Evolutionary conservation across 1,284 basidiomycete genomes (phyloP).

Genomic region (Microstroma glucosiphilum): DNA sequence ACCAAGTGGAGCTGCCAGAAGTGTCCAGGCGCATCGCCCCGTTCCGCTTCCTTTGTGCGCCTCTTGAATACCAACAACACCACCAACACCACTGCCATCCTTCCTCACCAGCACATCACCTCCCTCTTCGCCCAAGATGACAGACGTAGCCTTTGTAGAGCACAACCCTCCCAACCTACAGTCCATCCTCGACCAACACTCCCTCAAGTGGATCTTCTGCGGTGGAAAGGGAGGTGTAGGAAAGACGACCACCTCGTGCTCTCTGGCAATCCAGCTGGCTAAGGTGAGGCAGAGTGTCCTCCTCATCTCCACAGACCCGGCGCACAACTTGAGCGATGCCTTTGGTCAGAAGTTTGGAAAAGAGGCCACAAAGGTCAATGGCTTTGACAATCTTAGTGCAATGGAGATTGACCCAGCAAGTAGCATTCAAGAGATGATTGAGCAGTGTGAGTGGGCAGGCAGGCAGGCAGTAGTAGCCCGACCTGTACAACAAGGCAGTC

Average conservation of each 20-base stretch:
- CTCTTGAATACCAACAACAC: too few relatives aligned
- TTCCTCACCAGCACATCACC: not conserved
- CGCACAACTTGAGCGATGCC: constrained; percentile 96
- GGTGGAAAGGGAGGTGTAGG: constrained; percentile 51
- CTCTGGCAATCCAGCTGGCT: constrained; percentile 46
- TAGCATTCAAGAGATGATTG: constrained; percentile 97
- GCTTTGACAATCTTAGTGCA: constrained; percentile 90
- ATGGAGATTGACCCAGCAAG: constrained; percentile 99
- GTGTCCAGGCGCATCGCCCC: too few relatives aligned
- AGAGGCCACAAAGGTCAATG: constrained; percentile 98
- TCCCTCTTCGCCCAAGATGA: constrained; percentile 8
- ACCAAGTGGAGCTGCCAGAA: too few relatives aligned
- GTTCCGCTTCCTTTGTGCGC: too few relatives aligned
- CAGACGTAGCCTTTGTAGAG: constrained; percentile 10
- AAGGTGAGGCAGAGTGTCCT: constrained; percentile 45
- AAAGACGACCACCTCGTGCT: constrained; percentile 49
- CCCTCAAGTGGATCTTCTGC: constrained; percentile 50
- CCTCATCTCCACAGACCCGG: constrained; percentile 80
- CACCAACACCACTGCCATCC: not conserved
- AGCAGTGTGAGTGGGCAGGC: constrained; percentile 65
- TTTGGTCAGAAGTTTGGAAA: constrained; percentile 99
- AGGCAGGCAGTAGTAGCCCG: too few relatives aligned
- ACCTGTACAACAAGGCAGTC: too few relatives aligned
- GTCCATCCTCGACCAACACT: constrained; percentile 47
- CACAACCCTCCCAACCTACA: constrained; percentile 35